These are phyloP conservation scores for Didymella glomerata DNA, from an alignment of 2,329 filamentous ascomycete genomes.

Conservation along the genomic window DNA sequence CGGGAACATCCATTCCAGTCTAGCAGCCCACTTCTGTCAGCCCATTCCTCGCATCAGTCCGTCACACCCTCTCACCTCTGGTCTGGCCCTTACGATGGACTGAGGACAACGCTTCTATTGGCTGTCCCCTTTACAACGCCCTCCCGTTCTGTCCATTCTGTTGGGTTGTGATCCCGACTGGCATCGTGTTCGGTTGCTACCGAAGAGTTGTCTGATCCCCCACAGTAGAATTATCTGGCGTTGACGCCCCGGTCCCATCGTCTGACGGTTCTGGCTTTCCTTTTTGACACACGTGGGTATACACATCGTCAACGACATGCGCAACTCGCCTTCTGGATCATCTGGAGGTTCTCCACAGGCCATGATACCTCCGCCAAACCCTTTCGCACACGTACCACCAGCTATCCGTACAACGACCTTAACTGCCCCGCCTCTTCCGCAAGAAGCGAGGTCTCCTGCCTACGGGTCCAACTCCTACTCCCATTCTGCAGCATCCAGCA, in stretches of 20 bases:
- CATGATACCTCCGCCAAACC: constrained; percentile 46
- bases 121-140: constrained; percentile 28
- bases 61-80: constrained; percentile 22
- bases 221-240: constrained; percentile 34
- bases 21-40: constrained; percentile 25
- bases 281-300: constrained; percentile 26
- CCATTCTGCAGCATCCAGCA: constrained; percentile 50
- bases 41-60: constrained; percentile 15
- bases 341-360: constrained; percentile 44
- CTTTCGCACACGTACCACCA: constrained; percentile 41
- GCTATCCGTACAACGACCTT: constrained; percentile 38
- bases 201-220: constrained; percentile 42
- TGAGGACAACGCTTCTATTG: constrained; percentile 38
- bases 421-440: constrained; percentile 41
- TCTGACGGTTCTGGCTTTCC: constrained; percentile 31
- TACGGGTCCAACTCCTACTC: constrained; percentile 44
- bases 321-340: constrained; percentile 46
- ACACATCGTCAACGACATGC: constrained; percentile 30
- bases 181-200: constrained; percentile 46
- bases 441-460: constrained; percentile 44
- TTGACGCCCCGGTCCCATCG: constrained; percentile 12
- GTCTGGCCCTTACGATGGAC: constrained; percentile 39
- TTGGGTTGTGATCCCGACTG: constrained; percentile 31
- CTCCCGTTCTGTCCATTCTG: constrained; percentile 36
- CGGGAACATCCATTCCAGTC: constrained; percentile 38